These are phyloP conservation scores for Picochlorum sp. DNA, from an alignment of 139 green algal genomes.

Conservation along the genomic window DNA sequence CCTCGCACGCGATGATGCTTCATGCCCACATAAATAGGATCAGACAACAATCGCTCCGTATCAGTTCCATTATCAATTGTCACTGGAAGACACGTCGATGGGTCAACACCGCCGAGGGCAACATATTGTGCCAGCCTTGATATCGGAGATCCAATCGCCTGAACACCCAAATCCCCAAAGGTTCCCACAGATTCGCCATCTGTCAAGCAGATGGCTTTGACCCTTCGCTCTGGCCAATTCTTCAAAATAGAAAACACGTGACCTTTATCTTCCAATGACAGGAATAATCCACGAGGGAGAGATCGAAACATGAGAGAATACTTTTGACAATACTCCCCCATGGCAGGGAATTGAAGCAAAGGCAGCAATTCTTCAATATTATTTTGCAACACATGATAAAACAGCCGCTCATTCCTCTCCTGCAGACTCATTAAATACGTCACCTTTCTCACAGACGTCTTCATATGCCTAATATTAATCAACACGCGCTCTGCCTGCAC, in stretches of 20 bases:
- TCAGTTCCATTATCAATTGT: slow-evolving; percentile 62
- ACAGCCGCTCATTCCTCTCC: slow-evolving; percentile 83
- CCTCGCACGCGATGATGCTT: slow-evolving; percentile 47
- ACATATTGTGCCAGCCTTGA: slow-evolving; percentile 65
- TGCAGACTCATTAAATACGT: slow-evolving; percentile 64
- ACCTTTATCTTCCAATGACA: slow-evolving; percentile 70
- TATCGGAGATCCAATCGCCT: slow-evolving; percentile 54
- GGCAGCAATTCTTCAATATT: slow-evolving; percentile 82
- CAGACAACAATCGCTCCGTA: slow-evolving; percentile 52
- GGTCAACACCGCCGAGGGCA: slow-evolving; percentile 65
- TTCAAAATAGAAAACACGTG: slow-evolving; percentile 65
- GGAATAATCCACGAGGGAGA: slow-evolving; percentile 70
- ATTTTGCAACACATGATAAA: slow-evolving; percentile 73
- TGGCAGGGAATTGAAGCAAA: slow-evolving; percentile 56
- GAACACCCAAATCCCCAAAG: slow-evolving; percentile 70
- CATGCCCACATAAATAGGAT: slow-evolving; percentile 49
- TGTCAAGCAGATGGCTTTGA: slow-evolving; percentile 72
- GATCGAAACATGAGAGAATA: slow-evolving; percentile 57
- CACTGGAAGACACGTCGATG: slow-evolving; percentile 66
- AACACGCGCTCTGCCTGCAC: slow-evolving; percentile 72
- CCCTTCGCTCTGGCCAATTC: slow-evolving; percentile 82
- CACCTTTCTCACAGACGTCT: slow-evolving; percentile 56
- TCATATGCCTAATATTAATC: slow-evolving; percentile 69
- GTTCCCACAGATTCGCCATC: slow-evolving; percentile 68
- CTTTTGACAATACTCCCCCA: slow-evolving; percentile 56